Conservation (phyloP, 805 yeast genomes). For the Hemisphaericaspora nanyangensis region DNA sequence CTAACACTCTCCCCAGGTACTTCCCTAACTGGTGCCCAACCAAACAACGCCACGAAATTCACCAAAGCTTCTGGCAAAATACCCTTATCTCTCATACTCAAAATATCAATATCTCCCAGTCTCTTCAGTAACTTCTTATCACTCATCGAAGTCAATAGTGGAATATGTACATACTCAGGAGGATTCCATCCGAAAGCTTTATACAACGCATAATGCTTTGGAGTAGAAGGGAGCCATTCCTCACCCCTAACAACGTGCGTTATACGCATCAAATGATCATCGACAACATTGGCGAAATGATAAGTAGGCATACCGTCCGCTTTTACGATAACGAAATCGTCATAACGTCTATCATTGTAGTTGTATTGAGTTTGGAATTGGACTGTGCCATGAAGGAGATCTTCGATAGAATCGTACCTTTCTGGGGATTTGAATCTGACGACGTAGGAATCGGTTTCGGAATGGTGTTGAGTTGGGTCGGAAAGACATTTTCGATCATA, state of each 20-base stretch:
- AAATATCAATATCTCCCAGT: slow-evolving; percentile 74
- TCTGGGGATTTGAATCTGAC: slow-evolving; percentile 78
- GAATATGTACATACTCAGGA: slow-evolving; percentile 86
- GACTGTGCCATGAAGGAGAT: slow-evolving; percentile 73
- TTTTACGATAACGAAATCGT: slow-evolving; percentile 84
- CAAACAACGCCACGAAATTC: slow-evolving; percentile 85
- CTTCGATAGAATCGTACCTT: slow-evolving; percentile 61
- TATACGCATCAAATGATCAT: slow-evolving; percentile 88
- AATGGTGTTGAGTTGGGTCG: slow-evolving; percentile 33
- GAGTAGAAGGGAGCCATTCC: slow-evolving; percentile 96
- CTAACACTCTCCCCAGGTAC: slow-evolving; percentile 42
- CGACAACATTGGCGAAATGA: slow-evolving; percentile 93
- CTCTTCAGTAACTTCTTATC: slow-evolving; percentile 85
- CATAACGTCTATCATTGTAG: slow-evolving; percentile 66
- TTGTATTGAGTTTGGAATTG: slow-evolving; percentile 80
- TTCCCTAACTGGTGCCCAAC: slow-evolving; percentile 84
- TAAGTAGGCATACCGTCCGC: slow-evolving; percentile 96
- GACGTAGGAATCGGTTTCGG: slow-evolving; percentile 38
- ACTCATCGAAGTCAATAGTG: slow-evolving; percentile 67
- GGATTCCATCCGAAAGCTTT: slow-evolving; percentile 80
- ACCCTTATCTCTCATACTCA: slow-evolving; percentile 55
- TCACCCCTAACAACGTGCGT: slow-evolving; percentile 97
- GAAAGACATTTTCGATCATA: slow-evolving; percentile 81
- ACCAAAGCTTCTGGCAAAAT: slow-evolving; percentile 82
- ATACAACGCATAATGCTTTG: slow-evolving; percentile 87